phyloP scores from a whole-genome alignment of 1,284 basidiomycete species.

The Microbotryum violaceum region DNA sequence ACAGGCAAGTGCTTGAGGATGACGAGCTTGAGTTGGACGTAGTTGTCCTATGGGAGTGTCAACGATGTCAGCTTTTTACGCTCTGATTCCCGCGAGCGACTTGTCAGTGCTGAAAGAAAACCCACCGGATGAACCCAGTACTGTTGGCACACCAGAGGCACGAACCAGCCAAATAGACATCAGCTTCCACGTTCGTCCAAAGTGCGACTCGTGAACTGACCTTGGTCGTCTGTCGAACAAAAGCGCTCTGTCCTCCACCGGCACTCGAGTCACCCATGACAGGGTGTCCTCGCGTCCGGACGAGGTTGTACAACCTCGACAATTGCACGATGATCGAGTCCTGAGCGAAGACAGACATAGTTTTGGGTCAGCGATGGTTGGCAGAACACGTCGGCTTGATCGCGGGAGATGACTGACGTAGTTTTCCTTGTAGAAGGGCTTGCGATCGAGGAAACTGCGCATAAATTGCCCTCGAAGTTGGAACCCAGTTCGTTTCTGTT shows the following conservation, averaged over 20 bases:
- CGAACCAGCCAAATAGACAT: too few relatives aligned
- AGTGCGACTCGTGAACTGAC: too few relatives aligned
- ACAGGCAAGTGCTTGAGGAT: constrained; percentile 90
- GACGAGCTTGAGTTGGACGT: constrained; percentile 91
- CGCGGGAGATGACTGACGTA: constrained; percentile 24
- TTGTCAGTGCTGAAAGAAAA: not conserved
- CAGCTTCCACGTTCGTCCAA: too few relatives aligned
- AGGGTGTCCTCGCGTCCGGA: constrained; percentile 89
- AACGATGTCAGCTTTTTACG: not conserved
- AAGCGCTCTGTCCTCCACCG: constrained; percentile 90
- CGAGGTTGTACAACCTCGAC: constrained; percentile 89
- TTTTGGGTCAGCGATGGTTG: not conserved
- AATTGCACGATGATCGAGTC: constrained; percentile 92
- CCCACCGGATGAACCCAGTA: constrained; percentile 68
- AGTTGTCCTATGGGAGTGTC: constrained; percentile 81
- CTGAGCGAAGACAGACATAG: constrained; percentile 34
- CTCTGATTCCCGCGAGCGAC: not conserved
- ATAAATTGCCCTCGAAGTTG: constrained; percentile 56
- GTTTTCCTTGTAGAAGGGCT: constrained; percentile 82
- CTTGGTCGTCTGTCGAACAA: constrained; percentile 94
- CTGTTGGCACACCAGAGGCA: constrained; percentile 6
- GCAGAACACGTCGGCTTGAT: not conserved
- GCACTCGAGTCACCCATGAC: constrained; percentile 88
- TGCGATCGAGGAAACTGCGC: constrained; percentile 84
- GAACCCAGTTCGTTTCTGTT: constrained; percentile 53